Base-by-base conservation (phyloP, 2,329 filamentous ascomycete genomes). In the Exophiala dermatitidis region DNA sequence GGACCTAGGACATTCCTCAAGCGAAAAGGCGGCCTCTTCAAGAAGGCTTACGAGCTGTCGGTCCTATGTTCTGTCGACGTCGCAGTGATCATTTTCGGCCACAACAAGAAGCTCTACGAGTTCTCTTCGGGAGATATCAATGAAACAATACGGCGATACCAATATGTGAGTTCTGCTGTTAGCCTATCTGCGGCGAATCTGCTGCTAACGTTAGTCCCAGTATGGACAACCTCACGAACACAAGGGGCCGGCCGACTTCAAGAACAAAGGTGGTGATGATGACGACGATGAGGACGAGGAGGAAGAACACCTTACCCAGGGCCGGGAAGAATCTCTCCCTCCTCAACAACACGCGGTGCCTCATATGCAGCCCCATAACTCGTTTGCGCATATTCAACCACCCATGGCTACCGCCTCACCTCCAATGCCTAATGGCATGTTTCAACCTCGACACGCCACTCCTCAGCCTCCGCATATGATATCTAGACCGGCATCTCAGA, bases 101-200 rank as follows among this genome's bases (percentile, higher is more conserved):
- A 88, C 74, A 98, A 98, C 73, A 98, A 97, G 79, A 97, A 97
- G 75, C 80, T 98, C 29, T 96, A 97, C 72, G 90, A 98, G 71
- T 98, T 95, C 71, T 97, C 90, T 8, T 97, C 91, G 12, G 78
- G 83, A 63, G 89, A 96, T 70, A 95, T 98, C 80, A 85, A 85
- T 69, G 89, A 96, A 60, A 87, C 94, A 46, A 83, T 98, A 62
- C 81, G 81, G 48, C 82, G 89, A 68, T 94, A 95, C 68, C 85
- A 90, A 82, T 95, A 90, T 72, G 91, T 96, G 76, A 65, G 89
- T 81, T 29, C 32, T 28, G 19, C 10, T 29, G 32, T 7, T 12
- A 12, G 12, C 46, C 37, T 30, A 41, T 32, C 44, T 8, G 6
- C 34, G 38, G 12, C 50, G 12, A 19, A 32, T 31, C 48, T 10